phyloP scores from a whole-genome alignment of 2,329 filamentous ascomycete species.

The Phaeophleospora eucalypticola region DNA sequence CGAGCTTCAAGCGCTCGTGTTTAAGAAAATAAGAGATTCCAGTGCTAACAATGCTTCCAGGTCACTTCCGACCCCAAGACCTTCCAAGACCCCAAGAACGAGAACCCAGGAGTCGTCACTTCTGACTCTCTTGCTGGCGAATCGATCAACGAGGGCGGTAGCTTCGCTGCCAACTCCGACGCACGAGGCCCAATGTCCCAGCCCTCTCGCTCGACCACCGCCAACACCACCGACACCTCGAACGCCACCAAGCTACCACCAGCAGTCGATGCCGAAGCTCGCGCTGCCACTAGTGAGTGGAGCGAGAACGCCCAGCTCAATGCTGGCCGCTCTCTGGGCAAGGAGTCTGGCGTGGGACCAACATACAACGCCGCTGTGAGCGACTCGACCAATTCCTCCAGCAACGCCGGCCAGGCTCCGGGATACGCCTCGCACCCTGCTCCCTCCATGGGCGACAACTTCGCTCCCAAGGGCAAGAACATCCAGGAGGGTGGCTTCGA shows the following conservation, averaged over 20 bases:
- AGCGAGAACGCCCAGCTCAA: slow-evolving; percentile 39
- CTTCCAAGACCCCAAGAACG: slow-evolving; percentile 51
- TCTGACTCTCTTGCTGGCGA: slow-evolving; percentile 73
- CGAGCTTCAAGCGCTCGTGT: no score
- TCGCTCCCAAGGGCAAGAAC: slow-evolving; percentile 33
- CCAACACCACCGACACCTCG: slow-evolving; percentile 55
- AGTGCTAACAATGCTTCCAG: neutral
- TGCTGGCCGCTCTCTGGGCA: slow-evolving; percentile 37
- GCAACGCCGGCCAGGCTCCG: neutral
- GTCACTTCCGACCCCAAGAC: slow-evolving; percentile 42
- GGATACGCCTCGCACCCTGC: slow-evolving; percentile 12
- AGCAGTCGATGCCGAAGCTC: slow-evolving; percentile 43
- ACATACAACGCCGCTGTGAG: slow-evolving; percentile 31
- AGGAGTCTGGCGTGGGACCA: slow-evolving; percentile 34
- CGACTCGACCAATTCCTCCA: slow-evolving; percentile 1
- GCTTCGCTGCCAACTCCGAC: slow-evolving; percentile 57
- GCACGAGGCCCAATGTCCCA: slow-evolving; percentile 49
- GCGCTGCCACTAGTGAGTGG: slow-evolving; percentile 41
- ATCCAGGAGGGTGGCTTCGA: slow-evolving; percentile 30
- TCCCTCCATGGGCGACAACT: slow-evolving; percentile 30
- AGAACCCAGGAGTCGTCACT: slow-evolving; percentile 61
- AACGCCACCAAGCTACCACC: slow-evolving; percentile 49
- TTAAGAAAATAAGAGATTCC: no score
- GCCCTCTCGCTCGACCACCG: slow-evolving; percentile 50
- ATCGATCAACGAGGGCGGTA: slow-evolving; percentile 58